phyloP scores from a whole-genome alignment of 2,329 filamentous ascomycete genomes.

The Juglanconis juglandina region DNA sequence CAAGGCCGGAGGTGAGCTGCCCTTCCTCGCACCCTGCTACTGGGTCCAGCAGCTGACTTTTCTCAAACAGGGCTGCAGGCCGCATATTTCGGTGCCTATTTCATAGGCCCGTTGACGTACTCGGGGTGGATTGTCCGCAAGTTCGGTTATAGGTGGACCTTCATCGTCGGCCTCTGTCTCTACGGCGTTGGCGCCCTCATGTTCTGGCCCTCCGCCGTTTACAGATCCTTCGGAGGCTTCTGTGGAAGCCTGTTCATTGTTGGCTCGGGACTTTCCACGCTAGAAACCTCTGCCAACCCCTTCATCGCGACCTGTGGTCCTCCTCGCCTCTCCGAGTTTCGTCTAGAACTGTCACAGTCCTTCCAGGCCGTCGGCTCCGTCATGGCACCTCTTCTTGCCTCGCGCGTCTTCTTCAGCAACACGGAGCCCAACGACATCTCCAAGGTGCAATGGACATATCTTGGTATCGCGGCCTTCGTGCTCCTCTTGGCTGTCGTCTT shows the following conservation, averaged over 20 bases:
- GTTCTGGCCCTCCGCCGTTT: constrained; percentile 53
- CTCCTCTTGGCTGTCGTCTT: constrained; percentile 61
- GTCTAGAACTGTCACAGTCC: constrained; percentile 71
- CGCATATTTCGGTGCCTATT: constrained; percentile 43
- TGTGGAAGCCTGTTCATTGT: constrained; percentile 68
- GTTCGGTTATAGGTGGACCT: constrained; percentile 60
- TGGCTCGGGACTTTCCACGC: constrained; percentile 65
- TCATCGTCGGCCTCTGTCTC: constrained; percentile 61
- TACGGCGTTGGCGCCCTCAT: constrained; percentile 56
- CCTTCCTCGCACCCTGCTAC: not conserved
- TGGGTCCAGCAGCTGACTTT: not conserved
- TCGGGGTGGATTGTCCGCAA: constrained; percentile 62
- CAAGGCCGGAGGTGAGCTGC: constrained; percentile 18
- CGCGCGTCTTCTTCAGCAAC: constrained; percentile 66
- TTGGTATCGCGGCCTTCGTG: constrained; percentile 68
- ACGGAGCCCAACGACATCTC: constrained; percentile 53
- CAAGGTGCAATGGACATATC: constrained; percentile 72
- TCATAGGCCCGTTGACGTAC: constrained; percentile 61
- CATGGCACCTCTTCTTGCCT: constrained; percentile 66
- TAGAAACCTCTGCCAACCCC: constrained; percentile 73
- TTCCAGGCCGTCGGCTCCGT: constrained; percentile 72
- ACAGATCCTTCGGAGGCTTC: constrained; percentile 68
- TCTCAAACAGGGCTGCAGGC: constrained; percentile 20
- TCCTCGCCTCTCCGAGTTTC: constrained; percentile 65
- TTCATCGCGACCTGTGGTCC: constrained; percentile 58